These are phyloP conservation scores for Margaritispora aquatica DNA, from an alignment of 495 filamentous ascomycete genomes.

Conservation along the genomic window DNA sequence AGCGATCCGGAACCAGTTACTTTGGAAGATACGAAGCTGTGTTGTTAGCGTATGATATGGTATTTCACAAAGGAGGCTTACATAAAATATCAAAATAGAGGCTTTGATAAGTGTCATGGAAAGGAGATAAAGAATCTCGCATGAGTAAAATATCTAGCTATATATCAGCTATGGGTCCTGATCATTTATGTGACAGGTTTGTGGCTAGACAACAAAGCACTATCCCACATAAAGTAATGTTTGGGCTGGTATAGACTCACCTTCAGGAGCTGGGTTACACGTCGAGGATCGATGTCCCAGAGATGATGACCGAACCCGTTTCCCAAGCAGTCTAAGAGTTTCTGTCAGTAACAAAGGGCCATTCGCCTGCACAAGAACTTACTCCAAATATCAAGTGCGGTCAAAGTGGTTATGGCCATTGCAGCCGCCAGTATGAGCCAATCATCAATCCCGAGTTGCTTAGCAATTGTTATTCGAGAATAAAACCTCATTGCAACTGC, in stretches of 20 bases:
- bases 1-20: background rate
- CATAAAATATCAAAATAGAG: constrained; percentile 12
- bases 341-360: too few relatives aligned
- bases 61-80: background rate
- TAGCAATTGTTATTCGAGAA: constrained; percentile 4
- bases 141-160: constrained; percentile 6
- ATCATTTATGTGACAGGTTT: too few relatives aligned
- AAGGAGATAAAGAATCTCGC: constrained; percentile 8
- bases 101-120: constrained; percentile 7
- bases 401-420: background rate
- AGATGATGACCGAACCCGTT: constrained; percentile 7
- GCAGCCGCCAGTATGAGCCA: background rate
- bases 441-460: constrained; percentile 8
- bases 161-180: background rate
- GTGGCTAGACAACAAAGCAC: too few relatives aligned
- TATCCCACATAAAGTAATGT: background rate
- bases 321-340: background rate
- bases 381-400: constrained; percentile 2
- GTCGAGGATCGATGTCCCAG: constrained; percentile 7
- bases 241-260: background rate
- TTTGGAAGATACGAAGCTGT: background rate
- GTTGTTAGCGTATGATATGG: too few relatives aligned
- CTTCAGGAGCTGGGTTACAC: background rate
- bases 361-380: too few relatives aligned
- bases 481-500: constrained; percentile 9